Conservation (phyloP, 1,284 basidiomycete genomes). For the Ustilago esculenta region DNA sequence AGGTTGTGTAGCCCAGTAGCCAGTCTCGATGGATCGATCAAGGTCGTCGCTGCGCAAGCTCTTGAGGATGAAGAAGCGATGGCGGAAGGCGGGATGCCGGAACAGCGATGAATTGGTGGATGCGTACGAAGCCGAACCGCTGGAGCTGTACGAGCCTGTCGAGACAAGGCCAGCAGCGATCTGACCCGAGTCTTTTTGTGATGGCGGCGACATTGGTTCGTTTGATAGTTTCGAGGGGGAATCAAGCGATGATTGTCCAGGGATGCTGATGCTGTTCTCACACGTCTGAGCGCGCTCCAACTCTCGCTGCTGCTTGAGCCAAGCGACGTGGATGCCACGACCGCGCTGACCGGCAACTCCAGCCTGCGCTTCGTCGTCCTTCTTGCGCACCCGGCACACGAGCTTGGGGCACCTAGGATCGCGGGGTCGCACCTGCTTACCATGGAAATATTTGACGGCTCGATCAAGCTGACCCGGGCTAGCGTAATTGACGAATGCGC, state of each 20-base stretch:
- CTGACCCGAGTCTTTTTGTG: constrained; percentile 5
- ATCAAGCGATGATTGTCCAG: constrained; percentile 1
- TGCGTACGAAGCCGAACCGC: constrained; percentile 53
- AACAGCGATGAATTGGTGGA: constrained; percentile 73
- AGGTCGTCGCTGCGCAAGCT: constrained; percentile 79
- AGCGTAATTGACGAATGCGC: constrained; percentile 90
- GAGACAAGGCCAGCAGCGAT: constrained; percentile 22
- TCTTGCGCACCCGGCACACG: constrained; percentile 84
- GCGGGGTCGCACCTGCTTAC: constrained; percentile 73
- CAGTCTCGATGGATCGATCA: constrained; percentile 81
- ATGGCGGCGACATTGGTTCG: constrained; percentile 23
- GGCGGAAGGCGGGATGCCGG: constrained; percentile 79
- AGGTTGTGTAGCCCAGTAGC: constrained; percentile 88
- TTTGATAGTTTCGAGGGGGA: not conserved
- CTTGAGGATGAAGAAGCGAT: constrained; percentile 91
- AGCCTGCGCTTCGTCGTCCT: constrained; percentile 85
- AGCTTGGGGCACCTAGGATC: constrained; percentile 80
- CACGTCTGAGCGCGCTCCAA: constrained; percentile 20
- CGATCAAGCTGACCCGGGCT: constrained; percentile 74
- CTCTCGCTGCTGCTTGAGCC: constrained; percentile 73
- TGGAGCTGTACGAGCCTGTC: constrained; percentile 40
- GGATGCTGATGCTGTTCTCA: not conserved
- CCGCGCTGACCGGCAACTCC: constrained; percentile 92
- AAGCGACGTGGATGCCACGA: constrained; percentile 81
- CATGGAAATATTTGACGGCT: constrained; percentile 80